phyloP scores from a whole-genome alignment of 1,284 basidiomycete genomes.

The Trichosporon asahii region DNA sequence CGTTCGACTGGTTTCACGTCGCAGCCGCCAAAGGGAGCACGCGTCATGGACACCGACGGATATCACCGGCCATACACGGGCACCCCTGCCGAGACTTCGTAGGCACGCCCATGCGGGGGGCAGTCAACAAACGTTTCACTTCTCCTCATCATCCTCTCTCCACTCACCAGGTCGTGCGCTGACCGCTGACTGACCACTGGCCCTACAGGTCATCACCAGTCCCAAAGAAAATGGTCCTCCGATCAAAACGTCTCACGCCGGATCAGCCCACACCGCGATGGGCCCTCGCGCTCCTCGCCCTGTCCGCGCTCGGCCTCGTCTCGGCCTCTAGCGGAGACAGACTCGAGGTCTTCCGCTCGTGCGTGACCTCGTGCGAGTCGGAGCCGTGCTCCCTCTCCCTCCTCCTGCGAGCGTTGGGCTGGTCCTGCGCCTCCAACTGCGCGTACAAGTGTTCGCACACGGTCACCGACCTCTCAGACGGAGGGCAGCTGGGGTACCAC shows the following conservation, averaged over 20 bases:
- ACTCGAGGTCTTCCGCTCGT: constrained; percentile 58
- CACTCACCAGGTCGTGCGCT: too few species aligned
- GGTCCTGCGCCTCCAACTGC: constrained; percentile 84
- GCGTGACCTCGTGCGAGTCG: constrained; percentile 51
- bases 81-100: not conserved
- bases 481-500: constrained; percentile 53
- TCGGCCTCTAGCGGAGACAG: constrained; percentile 61
- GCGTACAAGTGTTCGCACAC: constrained; percentile 83
- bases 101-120: not conserved
- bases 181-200: too few species aligned
- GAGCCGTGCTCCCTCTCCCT: constrained; percentile 57
- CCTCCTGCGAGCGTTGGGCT: constrained; percentile 55
- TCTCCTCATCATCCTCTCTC: not conserved
- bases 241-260: too few species aligned
- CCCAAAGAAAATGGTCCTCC: not conserved
- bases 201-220: too few species aligned
- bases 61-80: not conserved
- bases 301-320: constrained; percentile 20
- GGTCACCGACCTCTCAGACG: constrained; percentile 64
- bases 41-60: not conserved
- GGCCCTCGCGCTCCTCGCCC: too few species aligned
- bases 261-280: too few species aligned
- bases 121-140: not conserved
- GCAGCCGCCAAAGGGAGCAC: not conserved
- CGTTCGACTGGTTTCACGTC: not conserved